Evolutionary conservation across 176 grass and related monocot genomes (phyloP).

Genomic region (Hordeum vulgare): DNA sequence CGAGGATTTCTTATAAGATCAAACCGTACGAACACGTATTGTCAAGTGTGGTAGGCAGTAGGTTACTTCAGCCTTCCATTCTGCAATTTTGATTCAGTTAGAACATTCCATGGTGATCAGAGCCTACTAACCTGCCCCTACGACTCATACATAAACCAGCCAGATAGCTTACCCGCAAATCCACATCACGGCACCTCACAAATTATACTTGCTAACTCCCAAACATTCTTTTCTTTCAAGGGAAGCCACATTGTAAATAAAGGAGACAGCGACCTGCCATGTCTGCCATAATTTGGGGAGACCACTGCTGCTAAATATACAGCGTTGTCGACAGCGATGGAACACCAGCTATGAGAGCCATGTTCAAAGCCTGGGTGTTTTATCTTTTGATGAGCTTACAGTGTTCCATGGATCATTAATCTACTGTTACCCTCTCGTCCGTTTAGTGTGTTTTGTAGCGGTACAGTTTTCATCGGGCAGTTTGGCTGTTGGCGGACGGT

Average conservation of each 20-base stretch:
- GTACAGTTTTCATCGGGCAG: background rate
- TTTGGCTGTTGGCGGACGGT: background rate
- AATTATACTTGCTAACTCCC: background rate
- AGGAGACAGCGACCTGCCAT: background rate
- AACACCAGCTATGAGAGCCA: background rate
- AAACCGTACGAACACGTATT: background rate
- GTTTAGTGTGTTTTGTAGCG: background rate
- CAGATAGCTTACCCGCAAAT: background rate
- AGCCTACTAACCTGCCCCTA: background rate
- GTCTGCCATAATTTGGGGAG: slow-evolving; percentile 6
- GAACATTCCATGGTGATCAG: background rate
- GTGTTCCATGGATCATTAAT: background rate
- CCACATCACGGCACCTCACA: background rate
- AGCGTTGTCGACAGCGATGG: background rate
- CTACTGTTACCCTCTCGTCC: background rate
- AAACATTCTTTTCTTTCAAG: background rate
- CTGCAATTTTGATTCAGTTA: background rate
- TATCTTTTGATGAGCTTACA: background rate
- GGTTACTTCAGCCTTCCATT: background rate
- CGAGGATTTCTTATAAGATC: background rate
- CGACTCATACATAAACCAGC: background rate
- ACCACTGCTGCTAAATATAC: background rate
- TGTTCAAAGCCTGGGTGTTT: background rate
- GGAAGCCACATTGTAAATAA: background rate
- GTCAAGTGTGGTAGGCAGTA: background rate